Evolutionary conservation across 176 grass and related monocot species (phyloP), one percentile per base, ranked within the genome.

Genomic region (Ampelocalamus luodianensis): DNA sequence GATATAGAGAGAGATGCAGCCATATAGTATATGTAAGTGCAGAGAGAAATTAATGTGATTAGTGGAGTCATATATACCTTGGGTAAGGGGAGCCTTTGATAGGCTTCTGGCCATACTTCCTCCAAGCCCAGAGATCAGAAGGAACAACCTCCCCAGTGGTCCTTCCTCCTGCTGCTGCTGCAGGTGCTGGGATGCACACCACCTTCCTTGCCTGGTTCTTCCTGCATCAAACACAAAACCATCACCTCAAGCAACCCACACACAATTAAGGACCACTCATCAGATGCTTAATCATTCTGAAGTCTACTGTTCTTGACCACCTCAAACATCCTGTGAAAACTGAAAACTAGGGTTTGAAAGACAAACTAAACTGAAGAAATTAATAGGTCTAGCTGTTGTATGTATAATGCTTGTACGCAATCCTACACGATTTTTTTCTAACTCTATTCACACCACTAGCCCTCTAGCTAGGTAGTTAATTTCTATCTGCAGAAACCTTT

Each of bases 121-220:
- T 99, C 97, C 97, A 99, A 86, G 97, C 97, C 97, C 97, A 99
- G 39, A 99, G 96, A 89, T 96, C 96, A 44, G 90, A 96, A 58
- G 93, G 96, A 71, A 99, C 91, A 24, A 96, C 93, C 86, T 96
- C 91, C 29, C 96, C 93, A 36, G 77, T 94, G 59, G 90, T 76
- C 85, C 88, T 86, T 27, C 90, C 86, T 42, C 88, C 88, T 10
- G 62, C 85, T 7, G 79, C 84, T 29, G 85, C 80, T 42, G 90
- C 88, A 34, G 96, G 84, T 75, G 96, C 96, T 66, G 93, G 97
- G 56, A 99, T 96, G 82, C 93, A 96, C 64, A 99, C 92, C 81
- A 99, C 97, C 86, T 96, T 99, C 72, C 93, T 96, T n/a, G 92
- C 92, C 79, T 94, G 93, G 78, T 87, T 92, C 79, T 96, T 99